These are phyloP conservation scores for Ormosia semicastrata DNA, from an alignment of 306 rosid genomes.

Conservation along the genomic window DNA sequence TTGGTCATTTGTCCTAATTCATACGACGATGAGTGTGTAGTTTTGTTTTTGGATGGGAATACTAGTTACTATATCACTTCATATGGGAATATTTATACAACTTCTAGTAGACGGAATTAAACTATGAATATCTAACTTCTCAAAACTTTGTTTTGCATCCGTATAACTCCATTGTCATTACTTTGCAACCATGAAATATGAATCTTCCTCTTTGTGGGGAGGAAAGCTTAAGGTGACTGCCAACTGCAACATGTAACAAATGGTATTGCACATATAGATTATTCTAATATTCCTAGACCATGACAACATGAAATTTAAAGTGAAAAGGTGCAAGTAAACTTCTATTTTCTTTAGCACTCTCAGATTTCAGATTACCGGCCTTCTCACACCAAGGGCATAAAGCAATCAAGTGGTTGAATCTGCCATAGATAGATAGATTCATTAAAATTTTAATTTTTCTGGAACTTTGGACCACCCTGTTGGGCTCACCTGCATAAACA, in stretches of 20 bases:
- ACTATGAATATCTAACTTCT: no score
- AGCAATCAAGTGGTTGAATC: not conserved
- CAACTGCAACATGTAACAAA: not conserved
- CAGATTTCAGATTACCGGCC: no score
- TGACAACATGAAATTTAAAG: not conserved
- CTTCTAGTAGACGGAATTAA: no score
- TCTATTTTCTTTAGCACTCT: no score
- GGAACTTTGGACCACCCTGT: constrained; percentile 99
- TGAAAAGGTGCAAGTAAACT: not conserved
- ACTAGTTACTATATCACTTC: no score
- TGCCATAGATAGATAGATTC: not conserved
- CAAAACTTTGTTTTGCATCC: no score
- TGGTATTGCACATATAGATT: not conserved
- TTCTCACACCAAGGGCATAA: no score
- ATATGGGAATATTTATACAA: no score
- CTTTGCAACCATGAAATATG: not conserved
- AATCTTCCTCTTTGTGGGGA: not conserved
- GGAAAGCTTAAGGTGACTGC: not conserved
- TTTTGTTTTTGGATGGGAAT: no score
- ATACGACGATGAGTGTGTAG: no score
- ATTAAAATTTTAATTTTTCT: not conserved
- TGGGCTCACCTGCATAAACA: constrained; percentile 56
- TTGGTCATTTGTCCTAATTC: no score
- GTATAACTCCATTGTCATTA: no score
- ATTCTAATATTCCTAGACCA: not conserved